phyloP scores from a whole-genome alignment of 2,329 filamentous ascomycete species.

The Aureobasidium sp. region DNA sequence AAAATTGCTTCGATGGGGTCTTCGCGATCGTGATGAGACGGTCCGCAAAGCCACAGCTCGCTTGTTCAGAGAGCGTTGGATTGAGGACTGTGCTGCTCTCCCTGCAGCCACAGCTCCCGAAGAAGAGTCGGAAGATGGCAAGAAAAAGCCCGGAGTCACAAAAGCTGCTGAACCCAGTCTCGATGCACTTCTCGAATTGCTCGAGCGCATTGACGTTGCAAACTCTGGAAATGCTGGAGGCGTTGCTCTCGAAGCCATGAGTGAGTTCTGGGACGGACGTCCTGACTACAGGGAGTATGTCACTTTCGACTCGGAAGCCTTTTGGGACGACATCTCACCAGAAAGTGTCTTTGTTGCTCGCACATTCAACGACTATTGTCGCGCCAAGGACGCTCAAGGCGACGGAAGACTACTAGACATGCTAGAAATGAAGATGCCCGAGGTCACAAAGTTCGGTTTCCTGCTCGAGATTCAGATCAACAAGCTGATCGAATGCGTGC shows the following conservation, averaged over 20 bases:
- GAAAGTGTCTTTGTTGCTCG: constrained; percentile 86
- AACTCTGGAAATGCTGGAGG: constrained; percentile 86
- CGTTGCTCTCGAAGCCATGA: constrained; percentile 89
- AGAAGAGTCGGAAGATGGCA: constrained; percentile 47
- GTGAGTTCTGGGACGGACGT: constrained; percentile 88
- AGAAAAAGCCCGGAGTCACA: constrained; percentile 33
- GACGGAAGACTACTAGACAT: constrained; percentile 68
- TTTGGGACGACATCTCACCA: constrained; percentile 74
- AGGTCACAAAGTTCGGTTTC: constrained; percentile 85
- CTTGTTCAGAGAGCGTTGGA: constrained; percentile 92
- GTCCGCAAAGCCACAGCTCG: constrained; percentile 87
- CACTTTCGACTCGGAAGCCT: constrained; percentile 59
- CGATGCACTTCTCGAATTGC: constrained; percentile 78
- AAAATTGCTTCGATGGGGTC: constrained; percentile 88
- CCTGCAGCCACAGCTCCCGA: constrained; percentile 51
- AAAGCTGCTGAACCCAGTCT: constrained; percentile 59
- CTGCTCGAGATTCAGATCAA: constrained; percentile 75
- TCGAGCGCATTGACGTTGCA: constrained; percentile 89
- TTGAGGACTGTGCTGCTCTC: constrained; percentile 80
- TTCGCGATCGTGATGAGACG: constrained; percentile 88
- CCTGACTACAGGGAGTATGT: constrained; percentile 72
- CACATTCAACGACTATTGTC: constrained; percentile 91
- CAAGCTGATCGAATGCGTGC: constrained; percentile 58
- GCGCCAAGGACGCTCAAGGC: constrained; percentile 32
- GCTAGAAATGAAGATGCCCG: constrained; percentile 88